Evolutionary conservation across 306 rosid genomes (phyloP), one percentile per base, ranked within the genome.

Genomic region (Vigna reflexopilosa): DNA sequence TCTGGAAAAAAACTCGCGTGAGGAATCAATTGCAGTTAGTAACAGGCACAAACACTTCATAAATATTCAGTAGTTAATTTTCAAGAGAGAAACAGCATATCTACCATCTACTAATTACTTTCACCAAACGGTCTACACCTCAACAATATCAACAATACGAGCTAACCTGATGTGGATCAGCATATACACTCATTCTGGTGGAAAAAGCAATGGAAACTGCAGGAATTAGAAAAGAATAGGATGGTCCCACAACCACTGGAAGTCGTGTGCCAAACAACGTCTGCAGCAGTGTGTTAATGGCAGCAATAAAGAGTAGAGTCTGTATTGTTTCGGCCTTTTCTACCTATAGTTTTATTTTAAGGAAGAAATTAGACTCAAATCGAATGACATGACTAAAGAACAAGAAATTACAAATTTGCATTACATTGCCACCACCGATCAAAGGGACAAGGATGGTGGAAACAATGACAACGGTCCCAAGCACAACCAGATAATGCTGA

Each of bases 341-440:
- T 75, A 83, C 90, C 98, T 94, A 58, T 49, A 13, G 0, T 16
- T 63, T 66, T 12, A 12, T 9, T 19, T 15, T 17, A 1, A 3
- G 1, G 0, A 7, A 69, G 34, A 77, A 50, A 34, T 61, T 22
- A 7, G 34, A 48, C 32, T 48, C 47, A 64, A 70, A 58, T 34
- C 56, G 75, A 19, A 54, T n/a, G 24, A 51, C 56, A 70, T 17
- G 69, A 19, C 42, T 11, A 9, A 9, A 42, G 13, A 42, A 9
- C 2, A 38, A 38, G 44, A 40, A 28, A 3, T 13, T 19, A n/a
- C 5, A 9, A 38, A 4, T 4, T 20, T 28, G 40, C 40, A 83
- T 88, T 87, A 95, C 98, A 78, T 93, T 71, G 72, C 97, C 98
- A 77, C 99, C 99, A 73, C 99, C 99, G 89, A 95, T 92, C 59